Evolutionary conservation across 2,329 filamentous ascomycete genomes (phyloP).

Genomic region (Calonectria henricotiae): DNA sequence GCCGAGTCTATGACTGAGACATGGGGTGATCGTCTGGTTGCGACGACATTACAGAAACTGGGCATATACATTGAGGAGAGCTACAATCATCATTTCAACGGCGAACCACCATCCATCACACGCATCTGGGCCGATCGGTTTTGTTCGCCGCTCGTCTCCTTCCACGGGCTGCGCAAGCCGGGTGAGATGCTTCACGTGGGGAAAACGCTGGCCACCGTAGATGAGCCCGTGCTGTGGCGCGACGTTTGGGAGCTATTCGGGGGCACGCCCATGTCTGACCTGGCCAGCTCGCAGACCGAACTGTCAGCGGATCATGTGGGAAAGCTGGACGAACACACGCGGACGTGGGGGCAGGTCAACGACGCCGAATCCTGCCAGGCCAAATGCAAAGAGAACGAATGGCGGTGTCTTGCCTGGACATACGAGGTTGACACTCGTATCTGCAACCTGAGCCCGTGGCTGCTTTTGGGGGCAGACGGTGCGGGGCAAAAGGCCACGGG

Average conservation of each 20-base stretch:
- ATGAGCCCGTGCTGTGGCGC: slow-evolving; percentile 66
- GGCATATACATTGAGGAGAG: slow-evolving; percentile 72
- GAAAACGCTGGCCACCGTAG: slow-evolving; percentile 58
- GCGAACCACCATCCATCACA: slow-evolving; percentile 67
- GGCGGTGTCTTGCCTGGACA: slow-evolving; percentile 68
- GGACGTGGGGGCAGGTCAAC: slow-evolving; percentile 57
- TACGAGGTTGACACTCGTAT: slow-evolving; percentile 61
- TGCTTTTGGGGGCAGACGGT: slow-evolving; percentile 61
- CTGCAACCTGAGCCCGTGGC: slow-evolving; percentile 68
- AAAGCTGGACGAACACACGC: slow-evolving; percentile 63
- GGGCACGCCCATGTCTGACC: slow-evolving; percentile 59
- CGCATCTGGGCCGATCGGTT: slow-evolving; percentile 67
- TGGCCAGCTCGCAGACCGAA: slow-evolving; percentile 58
- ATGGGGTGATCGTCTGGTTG: slow-evolving; percentile 71
- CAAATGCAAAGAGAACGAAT: slow-evolving; percentile 60
- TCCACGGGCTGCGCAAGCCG: slow-evolving; percentile 66
- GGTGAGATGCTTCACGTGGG: slow-evolving; percentile 66
- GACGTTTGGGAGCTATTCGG: slow-evolving; percentile 69
- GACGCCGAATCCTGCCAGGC: slow-evolving; percentile 63
- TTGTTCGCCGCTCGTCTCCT: slow-evolving; percentile 71
- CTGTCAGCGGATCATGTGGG: slow-evolving; percentile 68
- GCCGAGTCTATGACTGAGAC: slow-evolving; percentile 67
- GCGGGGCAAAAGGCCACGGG: slow-evolving; percentile 54
- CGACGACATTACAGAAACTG: slow-evolving; percentile 68
- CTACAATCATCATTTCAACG: slow-evolving; percentile 71